A percentile compares a stretch with the other conserved stretches of the same genome.
phyloP scores from a whole-genome alignment of 1,139 yeast species.

The Meyerozyma smithsonii region DNA sequence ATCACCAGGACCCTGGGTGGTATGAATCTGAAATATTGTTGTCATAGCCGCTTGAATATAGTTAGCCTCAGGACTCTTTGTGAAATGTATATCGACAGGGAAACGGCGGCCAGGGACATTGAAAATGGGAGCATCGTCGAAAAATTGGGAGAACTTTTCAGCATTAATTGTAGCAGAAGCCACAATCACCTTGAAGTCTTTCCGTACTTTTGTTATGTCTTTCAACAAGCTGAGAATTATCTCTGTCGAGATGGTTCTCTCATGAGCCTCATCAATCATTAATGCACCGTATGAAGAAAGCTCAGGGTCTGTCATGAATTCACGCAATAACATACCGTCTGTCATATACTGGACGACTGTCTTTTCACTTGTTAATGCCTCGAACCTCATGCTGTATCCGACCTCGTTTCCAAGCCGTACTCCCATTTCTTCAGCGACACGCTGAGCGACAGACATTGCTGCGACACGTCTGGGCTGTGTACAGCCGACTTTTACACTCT shows the following conservation, averaged over 20 bases:
- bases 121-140: slow-evolving; percentile 79
- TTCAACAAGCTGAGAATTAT: slow-evolving; percentile 78
- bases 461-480: slow-evolving; percentile 97
- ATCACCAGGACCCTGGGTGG: slow-evolving; percentile 71
- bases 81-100: slow-evolving; percentile 84
- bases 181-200: slow-evolving; percentile 68
- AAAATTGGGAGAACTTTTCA: slow-evolving; percentile 72
- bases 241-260: slow-evolving; percentile 89
- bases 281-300: slow-evolving; percentile 67
- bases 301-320: slow-evolving; percentile 73
- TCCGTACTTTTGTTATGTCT: slow-evolving; percentile 58
- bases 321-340: slow-evolving; percentile 89
- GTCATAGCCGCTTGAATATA: slow-evolving; percentile 85
- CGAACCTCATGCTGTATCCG: slow-evolving; percentile 86
- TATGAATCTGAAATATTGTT: slow-evolving; percentile 75
- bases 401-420: slow-evolving; percentile 70
- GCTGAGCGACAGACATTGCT: slow-evolving; percentile 85
- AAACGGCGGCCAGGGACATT: slow-evolving; percentile 85
- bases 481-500: slow-evolving; percentile 61
- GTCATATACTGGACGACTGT: slow-evolving; percentile 85
- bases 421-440: slow-evolving; percentile 87
- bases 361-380: slow-evolving; percentile 58
- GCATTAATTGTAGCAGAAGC: slow-evolving; percentile 97
- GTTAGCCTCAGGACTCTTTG: slow-evolving; percentile 85
- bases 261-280: slow-evolving; percentile 97